Evolutionary conservation across 257 asterid genomes (phyloP).

Genomic region (Plantago elongata): DNA sequence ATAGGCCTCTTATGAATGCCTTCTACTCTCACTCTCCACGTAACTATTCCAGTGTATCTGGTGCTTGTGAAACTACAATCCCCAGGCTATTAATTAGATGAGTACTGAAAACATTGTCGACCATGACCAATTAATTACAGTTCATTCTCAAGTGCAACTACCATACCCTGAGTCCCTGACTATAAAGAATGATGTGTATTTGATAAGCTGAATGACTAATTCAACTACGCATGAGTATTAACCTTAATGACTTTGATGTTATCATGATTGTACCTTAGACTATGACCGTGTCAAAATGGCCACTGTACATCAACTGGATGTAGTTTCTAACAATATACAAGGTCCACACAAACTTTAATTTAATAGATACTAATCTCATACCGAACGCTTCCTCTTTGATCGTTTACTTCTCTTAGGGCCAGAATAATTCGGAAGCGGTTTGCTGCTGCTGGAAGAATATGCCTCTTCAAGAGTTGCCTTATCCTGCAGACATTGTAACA

Average conservation of each 20-base stretch:
- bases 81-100: no score
- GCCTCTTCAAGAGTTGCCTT: constrained; percentile 72
- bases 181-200: constrained; percentile 10
- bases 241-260: constrained; percentile 20
- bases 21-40: no score
- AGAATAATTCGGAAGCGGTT: constrained; percentile 48
- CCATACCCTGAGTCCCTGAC: background rate
- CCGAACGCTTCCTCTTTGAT: constrained; percentile 81
- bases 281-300: constrained; percentile 47
- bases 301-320: constrained; percentile 42
- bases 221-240: constrained; percentile 20
- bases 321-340: constrained; percentile 39
- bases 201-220: constrained; percentile 16
- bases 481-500: constrained; percentile 38
- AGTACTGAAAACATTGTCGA: background rate
- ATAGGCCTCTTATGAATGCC: background rate
- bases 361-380: constrained; percentile 38
- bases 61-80: no score
- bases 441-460: constrained; percentile 51
- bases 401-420: constrained; percentile 83
- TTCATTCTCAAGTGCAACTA: no score
- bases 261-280: constrained; percentile 26
- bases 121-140: background rate
- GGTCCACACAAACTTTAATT: constrained; percentile 33
- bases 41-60: no score